Base-by-base conservation (phyloP, 1,139 yeast species). In the Chernovozyma aurita region DNA sequence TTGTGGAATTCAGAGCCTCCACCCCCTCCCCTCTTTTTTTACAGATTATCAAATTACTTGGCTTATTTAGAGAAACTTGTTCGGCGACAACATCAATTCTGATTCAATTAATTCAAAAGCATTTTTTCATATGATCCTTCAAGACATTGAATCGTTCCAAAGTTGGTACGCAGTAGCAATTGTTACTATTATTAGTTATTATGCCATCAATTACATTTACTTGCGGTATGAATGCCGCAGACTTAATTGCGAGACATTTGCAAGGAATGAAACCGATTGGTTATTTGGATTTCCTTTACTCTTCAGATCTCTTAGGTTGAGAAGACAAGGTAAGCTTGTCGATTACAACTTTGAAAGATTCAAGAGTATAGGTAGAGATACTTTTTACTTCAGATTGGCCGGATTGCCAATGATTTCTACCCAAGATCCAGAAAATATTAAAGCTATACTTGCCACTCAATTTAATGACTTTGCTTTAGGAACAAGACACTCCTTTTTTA, bases 391-490 rank as follows among this genome's bases (percentile, higher is more conserved):
- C 29, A 43, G 38, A 28, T 32, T 59, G 8, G 53, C 52, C 6
- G 59, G 57, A 4, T 38, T 38, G 6, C 48, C 49, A 12, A 37
- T 59, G 8, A 35, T 59, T 22, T 30, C 51, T 21, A 65, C 71
- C 4, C 49, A 43, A 31, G 69, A 65, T 32, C 70, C 71, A 7
- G 70, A 64, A 40, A 62, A 65, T 47, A 55, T 67, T 46, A 56
- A 65, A 45, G 71, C 72, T 3, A 40, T 66, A 11, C 56, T 65
- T 42, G 67, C 69, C 27, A 63, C 70, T 22, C 70, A 70, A 39
- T 76, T 76, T 49, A 63, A 63, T 45, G 80, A 76, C 41, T 76
- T 71, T 52, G 64, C 65, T 13, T 63, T 77, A 31, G 82, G 82
- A 3, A 50, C 54, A 9, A 69, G 82, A 45, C 70, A 70, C 50